Evolutionary conservation across 768 basidiomycete genomes (phyloP).

Genomic region (Termitomyces sp.): DNA sequence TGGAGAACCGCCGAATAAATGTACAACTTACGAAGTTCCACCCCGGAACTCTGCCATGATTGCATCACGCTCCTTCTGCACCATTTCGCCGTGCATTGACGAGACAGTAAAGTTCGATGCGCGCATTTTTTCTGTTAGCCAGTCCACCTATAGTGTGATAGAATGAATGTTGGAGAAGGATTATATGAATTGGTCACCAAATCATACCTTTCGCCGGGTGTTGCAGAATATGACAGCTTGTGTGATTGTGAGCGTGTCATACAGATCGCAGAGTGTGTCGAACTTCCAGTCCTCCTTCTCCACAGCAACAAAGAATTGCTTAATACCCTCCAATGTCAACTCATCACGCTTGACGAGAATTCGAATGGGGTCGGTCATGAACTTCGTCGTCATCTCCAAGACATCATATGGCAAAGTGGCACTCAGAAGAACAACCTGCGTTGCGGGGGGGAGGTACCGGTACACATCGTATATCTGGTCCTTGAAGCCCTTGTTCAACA

Average conservation of each 20-base stretch:
- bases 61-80: slow-evolving; percentile 90
- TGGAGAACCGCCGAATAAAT: slow-evolving; percentile 1
- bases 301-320: slow-evolving; percentile 97
- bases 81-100: slow-evolving; percentile 96
- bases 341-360: slow-evolving; percentile 99
- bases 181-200: not conserved
- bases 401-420: slow-evolving; percentile 97
- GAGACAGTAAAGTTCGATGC: slow-evolving; percentile 99
- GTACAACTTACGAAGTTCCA: slow-evolving; percentile 73
- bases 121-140: slow-evolving; percentile 98
- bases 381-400: slow-evolving; percentile 98
- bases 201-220: slow-evolving; percentile 85
- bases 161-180: slow-evolving; percentile 6
- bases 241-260: slow-evolving; percentile 97
- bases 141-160: slow-evolving; percentile 67
- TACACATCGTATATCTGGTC: slow-evolving; percentile 99
- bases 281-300: slow-evolving; percentile 99
- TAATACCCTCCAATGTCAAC: slow-evolving; percentile 93
- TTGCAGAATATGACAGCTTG: slow-evolving; percentile 99
- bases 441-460: slow-evolving; percentile 94
- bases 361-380: slow-evolving; percentile 98
- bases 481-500: slow-evolving; percentile 97
- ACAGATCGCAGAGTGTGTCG: slow-evolving; percentile 94
- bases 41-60: slow-evolving; percentile 97
- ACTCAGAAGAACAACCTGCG: slow-evolving; percentile 94